phyloP scores from a whole-genome alignment of 768 basidiomycete genomes.

The Phanerodontia chrysosporium region DNA sequence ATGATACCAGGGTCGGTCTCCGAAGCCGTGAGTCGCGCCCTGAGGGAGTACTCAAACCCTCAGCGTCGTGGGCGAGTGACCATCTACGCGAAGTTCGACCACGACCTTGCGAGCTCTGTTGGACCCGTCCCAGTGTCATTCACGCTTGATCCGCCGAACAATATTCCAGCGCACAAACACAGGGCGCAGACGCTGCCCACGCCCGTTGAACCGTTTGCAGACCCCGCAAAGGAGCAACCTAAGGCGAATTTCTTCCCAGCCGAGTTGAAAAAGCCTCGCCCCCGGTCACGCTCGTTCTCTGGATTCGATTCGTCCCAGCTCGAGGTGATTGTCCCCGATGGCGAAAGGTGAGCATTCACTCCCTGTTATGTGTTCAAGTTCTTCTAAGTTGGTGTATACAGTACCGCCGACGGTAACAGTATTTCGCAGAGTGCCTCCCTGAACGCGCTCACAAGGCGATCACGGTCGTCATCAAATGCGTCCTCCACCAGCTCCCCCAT shows the following conservation, averaged over 20 bases:
- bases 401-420: not conserved
- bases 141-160: constrained; percentile 45
- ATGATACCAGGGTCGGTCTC: constrained; percentile 25
- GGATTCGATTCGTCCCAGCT: constrained; percentile 47
- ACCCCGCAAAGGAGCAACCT: constrained; percentile 23
- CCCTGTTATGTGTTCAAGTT: no score
- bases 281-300: constrained; percentile 71
- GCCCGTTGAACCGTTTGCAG: not conserved
- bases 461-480: constrained; percentile 17
- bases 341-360: constrained; percentile 19
- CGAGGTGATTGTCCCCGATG: constrained; percentile 19
- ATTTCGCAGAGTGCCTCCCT: not conserved
- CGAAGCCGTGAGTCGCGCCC: constrained; percentile 21
- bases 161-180: constrained; percentile 26
- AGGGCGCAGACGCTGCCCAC: not conserved
- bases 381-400: no score
- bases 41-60: constrained; percentile 24
- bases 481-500: constrained; percentile 20
- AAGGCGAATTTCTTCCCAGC: constrained; percentile 65
- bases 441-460: constrained; percentile 17
- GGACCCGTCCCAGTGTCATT: constrained; percentile 64
- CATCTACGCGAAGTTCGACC: constrained; percentile 54
- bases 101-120: constrained; percentile 43
- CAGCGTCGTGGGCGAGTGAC: constrained; percentile 31
- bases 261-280: constrained; percentile 44